Percentiles rank a stretch among this genome's conserved stretches.
These are phyloP conservation scores for Euphorbia peplus DNA, from an alignment of 345 rosid species.

Conservation along the genomic window DNA sequence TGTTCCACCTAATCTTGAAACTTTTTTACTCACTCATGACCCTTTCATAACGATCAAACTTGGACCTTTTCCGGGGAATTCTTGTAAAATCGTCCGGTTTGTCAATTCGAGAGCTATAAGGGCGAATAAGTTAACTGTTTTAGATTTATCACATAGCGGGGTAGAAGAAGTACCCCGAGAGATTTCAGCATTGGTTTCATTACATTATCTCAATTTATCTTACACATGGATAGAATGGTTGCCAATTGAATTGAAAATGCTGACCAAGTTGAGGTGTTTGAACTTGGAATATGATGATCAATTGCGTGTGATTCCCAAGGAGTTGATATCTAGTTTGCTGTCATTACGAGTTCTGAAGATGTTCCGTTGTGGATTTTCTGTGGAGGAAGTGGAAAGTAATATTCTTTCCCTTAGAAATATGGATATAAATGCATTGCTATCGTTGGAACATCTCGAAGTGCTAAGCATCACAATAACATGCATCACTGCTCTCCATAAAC, in stretches of 20 bases:
- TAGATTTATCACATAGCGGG: not conserved
- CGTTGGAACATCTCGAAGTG: slow-evolving; percentile 5
- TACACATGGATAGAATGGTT: not conserved
- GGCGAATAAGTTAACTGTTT: not conserved
- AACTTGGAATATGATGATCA: not conserved
- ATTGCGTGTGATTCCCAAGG: not conserved
- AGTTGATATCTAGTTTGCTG: slow-evolving; percentile 10
- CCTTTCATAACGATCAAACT: not conserved
- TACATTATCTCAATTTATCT: slow-evolving; percentile 22
- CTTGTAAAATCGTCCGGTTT: too few species aligned
- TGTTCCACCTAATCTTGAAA: slow-evolving; percentile 19
- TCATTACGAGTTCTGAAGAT: slow-evolving; percentile 12
- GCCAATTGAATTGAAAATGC: not conserved
- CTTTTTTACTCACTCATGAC: slow-evolving; percentile 21
- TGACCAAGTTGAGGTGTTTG: slow-evolving; percentile 3
- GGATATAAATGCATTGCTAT: slow-evolving; percentile 9
- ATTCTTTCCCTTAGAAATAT: not conserved
- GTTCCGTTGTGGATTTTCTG: not conserved
- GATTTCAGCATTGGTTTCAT: slow-evolving; percentile 4
- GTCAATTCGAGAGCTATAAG: too few species aligned
- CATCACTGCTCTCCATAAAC: not conserved
- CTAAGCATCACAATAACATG: slow-evolving; percentile 5
- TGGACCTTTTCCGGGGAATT: not conserved
- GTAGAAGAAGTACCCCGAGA: not conserved
- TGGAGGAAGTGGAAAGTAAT: not conserved